Conservation (phyloP, 1,284 basidiomycete genomes). For the Tylopilus orsonianus region DNA sequence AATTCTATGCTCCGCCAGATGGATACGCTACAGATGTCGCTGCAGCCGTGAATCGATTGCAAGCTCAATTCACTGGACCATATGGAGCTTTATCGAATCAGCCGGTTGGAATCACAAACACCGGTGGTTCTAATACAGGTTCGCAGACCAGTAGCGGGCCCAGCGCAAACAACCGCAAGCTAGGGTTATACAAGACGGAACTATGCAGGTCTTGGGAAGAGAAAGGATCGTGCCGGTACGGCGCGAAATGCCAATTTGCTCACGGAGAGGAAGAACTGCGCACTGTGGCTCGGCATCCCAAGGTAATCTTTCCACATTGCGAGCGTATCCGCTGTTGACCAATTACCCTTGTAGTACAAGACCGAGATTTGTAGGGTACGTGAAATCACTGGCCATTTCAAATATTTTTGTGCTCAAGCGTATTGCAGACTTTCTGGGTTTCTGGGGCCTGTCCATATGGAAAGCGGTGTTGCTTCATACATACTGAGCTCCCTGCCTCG, state of each 20-base stretch:
- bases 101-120: slow-evolving; percentile 38
- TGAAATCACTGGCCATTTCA: slow-evolving; percentile 18
- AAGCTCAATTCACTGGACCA: slow-evolving; percentile 57
- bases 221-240: slow-evolving; percentile 86
- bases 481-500: slow-evolving; percentile 73
- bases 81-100: slow-evolving; percentile 48
- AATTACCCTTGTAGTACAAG: slow-evolving; percentile 64
- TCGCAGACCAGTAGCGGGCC: slow-evolving; percentile 53
- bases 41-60: slow-evolving; percentile 57
- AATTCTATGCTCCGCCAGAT: slow-evolving; percentile 66
- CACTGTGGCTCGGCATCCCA: slow-evolving; percentile 79
- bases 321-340: slow-evolving; percentile 8
- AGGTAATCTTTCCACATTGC: slow-evolving; percentile 48
- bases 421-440: slow-evolving; percentile 79
- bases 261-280: slow-evolving; percentile 88
- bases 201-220: slow-evolving; percentile 92
- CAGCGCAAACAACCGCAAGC: slow-evolving; percentile 84
- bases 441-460: slow-evolving; percentile 89
- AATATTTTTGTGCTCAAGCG: slow-evolving; percentile 17
- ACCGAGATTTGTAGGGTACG: slow-evolving; percentile 87
- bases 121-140: slow-evolving; percentile 37
- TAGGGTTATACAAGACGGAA: slow-evolving; percentile 90
- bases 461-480: slow-evolving; percentile 88
- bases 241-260: slow-evolving; percentile 86
- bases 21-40: slow-evolving; percentile 55